Conservation (phyloP, 345 rosid genomes). For the Triadica sebifera region DNA sequence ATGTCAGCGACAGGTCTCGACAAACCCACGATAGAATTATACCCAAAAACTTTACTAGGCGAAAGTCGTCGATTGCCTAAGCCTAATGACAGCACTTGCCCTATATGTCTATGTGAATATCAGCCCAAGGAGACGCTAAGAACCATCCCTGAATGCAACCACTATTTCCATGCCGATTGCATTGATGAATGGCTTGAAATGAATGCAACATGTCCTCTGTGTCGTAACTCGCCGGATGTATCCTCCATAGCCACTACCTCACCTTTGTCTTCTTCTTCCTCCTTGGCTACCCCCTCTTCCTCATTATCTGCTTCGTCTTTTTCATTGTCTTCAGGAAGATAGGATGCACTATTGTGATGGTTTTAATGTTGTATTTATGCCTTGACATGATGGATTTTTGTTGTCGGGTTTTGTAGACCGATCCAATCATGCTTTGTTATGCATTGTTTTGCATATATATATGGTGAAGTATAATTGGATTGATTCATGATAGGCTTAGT, state of each 20-base stretch:
- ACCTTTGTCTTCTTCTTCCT: slow-evolving; percentile 10
- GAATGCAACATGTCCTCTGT: slow-evolving; percentile 57
- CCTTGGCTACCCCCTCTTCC: not conserved
- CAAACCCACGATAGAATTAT: slow-evolving; percentile 43
- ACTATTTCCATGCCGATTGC: slow-evolving; percentile 59
- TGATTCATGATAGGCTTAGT: no score
- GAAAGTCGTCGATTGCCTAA: slow-evolving; percentile 50
- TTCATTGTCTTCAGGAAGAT: not conserved
- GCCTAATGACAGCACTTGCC: slow-evolving; percentile 46
- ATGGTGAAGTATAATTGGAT: no score
- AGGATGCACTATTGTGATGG: not conserved
- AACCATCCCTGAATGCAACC: slow-evolving; percentile 58
- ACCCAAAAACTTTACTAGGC: slow-evolving; percentile 52
- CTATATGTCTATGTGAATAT: slow-evolving; percentile 57
- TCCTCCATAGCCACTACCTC: not conserved
- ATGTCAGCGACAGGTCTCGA: slow-evolving; percentile 35
- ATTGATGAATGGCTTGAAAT: slow-evolving; percentile 57
- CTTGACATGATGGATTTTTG: no score
- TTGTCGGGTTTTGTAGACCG: no score
- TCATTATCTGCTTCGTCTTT: not conserved
- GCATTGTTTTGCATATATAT: no score
- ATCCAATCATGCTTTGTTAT: no score
- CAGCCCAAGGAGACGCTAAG: slow-evolving; percentile 47
- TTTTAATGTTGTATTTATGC: not conserved
- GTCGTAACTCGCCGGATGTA: slow-evolving; percentile 49